Evolutionary conservation across 768 basidiomycete genomes (phyloP).

Genomic region (Hericium erinaceus): DNA sequence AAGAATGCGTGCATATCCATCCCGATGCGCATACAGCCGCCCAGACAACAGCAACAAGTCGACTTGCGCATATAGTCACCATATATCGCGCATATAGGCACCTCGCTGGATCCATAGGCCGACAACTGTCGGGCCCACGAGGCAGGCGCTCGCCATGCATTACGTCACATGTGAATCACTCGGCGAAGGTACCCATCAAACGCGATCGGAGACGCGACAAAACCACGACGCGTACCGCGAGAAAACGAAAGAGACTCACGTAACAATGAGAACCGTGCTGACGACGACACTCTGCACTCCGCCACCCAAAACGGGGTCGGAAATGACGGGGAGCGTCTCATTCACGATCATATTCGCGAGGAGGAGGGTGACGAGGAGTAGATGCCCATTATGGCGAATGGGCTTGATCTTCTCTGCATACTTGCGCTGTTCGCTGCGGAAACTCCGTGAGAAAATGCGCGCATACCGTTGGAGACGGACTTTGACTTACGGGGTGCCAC

Average conservation of each 20-base stretch:
- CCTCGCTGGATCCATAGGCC: too few species aligned
- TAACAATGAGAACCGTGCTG: slow-evolving; percentile 79
- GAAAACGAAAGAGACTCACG: slow-evolving; percentile 43
- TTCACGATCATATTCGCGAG: slow-evolving; percentile 91
- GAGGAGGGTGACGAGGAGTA: slow-evolving; percentile 74
- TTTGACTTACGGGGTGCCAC: slow-evolving; percentile 78
- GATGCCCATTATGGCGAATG: slow-evolving; percentile 74
- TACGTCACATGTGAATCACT: neutral
- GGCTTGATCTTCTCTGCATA: slow-evolving; percentile 84
- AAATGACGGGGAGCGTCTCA: slow-evolving; percentile 78
- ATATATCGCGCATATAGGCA: too few species aligned
- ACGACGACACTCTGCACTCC: slow-evolving; percentile 70
- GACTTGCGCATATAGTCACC: too few species aligned
- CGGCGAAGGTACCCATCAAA: neutral
- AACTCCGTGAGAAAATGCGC: neutral
- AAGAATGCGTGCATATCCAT: too few species aligned
- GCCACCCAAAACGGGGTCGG: slow-evolving; percentile 72
- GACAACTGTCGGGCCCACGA: too few species aligned
- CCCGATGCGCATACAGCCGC: too few species aligned
- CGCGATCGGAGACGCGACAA: neutral
- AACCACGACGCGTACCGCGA: neutral
- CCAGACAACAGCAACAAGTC: too few species aligned
- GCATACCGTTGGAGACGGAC: slow-evolving; percentile 1
- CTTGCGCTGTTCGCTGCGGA: slow-evolving; percentile 59
- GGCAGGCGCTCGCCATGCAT: too few species aligned